Base-by-base conservation (phyloP, 2,329 filamentous ascomycete species). In the Fusarium papillatum region DNA sequence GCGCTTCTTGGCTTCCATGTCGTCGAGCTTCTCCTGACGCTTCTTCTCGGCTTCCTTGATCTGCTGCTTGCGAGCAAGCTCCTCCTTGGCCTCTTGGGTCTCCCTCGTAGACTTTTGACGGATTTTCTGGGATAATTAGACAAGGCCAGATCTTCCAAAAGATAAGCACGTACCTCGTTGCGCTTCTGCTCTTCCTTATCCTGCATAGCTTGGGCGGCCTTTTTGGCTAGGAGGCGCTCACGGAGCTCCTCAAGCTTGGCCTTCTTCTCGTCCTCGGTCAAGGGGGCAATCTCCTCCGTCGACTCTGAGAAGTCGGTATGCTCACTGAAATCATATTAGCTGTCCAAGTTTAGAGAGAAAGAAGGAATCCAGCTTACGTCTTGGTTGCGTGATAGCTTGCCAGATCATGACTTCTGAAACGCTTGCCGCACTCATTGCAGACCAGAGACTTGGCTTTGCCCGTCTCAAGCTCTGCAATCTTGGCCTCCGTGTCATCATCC, bases 351-450 rank as follows among this genome's bases (percentile, higher is more conserved):
- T 22, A 38, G 31, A 26, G n/a, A 11, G 22, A 34, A 22, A 62
- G 14, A 3, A 13, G 10, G 19, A 14, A 22, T 13, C 10, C 41
- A 24, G 84, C 90, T 73, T 83, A 93, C 86, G 95, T 96, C 86
- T 98, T 98, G 80, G 92, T 92, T 38, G 95, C 97, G 83, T 99
- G 97, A 83, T 95, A 98, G 80, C 96, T 93, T 13, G 96, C 97
- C 77, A 96, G 91, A 31, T 92, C 92, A 76, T 93, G 91, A 80
- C 92, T 95, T 77, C 95, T 90, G 85, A 99, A 97, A 82, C 92
- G 94, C 89, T 98, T 98, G 81, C 94, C 94, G 82, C 97, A 99
- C 68, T 98, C 96, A 76, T 98, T 97, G 89, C 97, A 99, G 63
- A 97, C 90, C 67, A 98, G 91, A 61, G 95, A 98, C 80, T 92